Base-by-base conservation (phyloP, 805 yeast genomes). In the Ogataea trehaloabstinens region DNA sequence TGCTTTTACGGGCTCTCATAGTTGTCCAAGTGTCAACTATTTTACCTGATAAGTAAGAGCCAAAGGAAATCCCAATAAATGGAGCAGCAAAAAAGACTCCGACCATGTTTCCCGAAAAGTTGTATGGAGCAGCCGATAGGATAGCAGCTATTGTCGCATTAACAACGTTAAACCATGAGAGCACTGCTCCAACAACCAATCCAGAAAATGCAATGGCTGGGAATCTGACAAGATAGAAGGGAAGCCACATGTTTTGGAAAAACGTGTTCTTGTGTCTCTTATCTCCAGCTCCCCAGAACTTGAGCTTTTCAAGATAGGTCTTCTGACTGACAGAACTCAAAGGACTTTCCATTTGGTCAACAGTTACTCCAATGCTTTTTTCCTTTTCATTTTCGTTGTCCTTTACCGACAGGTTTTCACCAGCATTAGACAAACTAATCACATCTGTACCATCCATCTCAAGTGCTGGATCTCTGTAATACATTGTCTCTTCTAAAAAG, bases 401-500 rank as follows among this genome's bases (percentile, higher is more conserved):
- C 11, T 24, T 29, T 4, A 15, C 35, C 7, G 38, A 19, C 2
- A 17, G 20, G 19, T 34, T 37, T 5, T 24, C 25, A 4, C 19
- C 31, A 4, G 20, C 20, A 4, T 28, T 37, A 19, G 24, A 13
- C 17, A 38, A 13, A 19, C 41, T 34, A n/a, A 45, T 34, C 13
- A 35, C 49, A 28, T 45, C 53, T 19, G 35, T 41, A 5, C 45
- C 47, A 22, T 45, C 46, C 36, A 45, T 24, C 31, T 47, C 51
- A 12, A 45, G 38, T 13, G 37, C 36, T 10, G 46, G 49, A 21
- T 43, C 43, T 11, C 41, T 20, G 29, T 70, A 67, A 43, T 70
- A 74, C 38, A 62, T 63, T 12, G 90, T 80, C 52, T 83, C 91
- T 52, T 82, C 87, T 51, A 82, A 70, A 24, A 69, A 70, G 49